phyloP scores from a whole-genome alignment of 2,329 filamentous ascomycete species.

The Neoascochyta sp. region DNA sequence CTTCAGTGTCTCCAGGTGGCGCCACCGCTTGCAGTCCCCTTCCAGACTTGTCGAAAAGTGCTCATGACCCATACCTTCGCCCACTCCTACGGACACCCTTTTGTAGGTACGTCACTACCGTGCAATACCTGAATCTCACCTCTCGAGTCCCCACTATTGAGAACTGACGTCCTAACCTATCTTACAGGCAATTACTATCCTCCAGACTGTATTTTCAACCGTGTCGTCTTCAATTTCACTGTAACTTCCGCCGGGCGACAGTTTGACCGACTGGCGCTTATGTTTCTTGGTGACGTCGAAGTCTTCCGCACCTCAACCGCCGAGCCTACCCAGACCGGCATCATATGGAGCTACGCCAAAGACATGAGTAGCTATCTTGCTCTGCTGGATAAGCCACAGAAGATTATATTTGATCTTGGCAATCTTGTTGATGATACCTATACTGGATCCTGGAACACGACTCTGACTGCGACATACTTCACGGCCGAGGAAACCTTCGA shows the following conservation, averaged over 20 bases:
- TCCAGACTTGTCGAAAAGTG: slow-evolving; percentile 49
- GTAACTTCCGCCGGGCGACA: slow-evolving; percentile 68
- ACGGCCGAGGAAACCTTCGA: slow-evolving; percentile 44
- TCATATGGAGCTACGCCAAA: slow-evolving; percentile 73
- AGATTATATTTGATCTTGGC: slow-evolving; percentile 73
- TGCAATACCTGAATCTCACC: not conserved
- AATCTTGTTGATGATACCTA: slow-evolving; percentile 66
- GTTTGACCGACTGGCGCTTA: slow-evolving; percentile 69
- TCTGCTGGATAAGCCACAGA: slow-evolving; percentile 67
- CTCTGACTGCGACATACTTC: slow-evolving; percentile 70
- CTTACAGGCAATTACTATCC: slow-evolving; percentile 59
- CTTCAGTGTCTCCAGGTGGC: slow-evolving; percentile 68
- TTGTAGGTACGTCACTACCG: slow-evolving; percentile 55
- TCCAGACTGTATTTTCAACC: slow-evolving; percentile 67
- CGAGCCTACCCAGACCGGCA: slow-evolving; percentile 67
- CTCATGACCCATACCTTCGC: slow-evolving; percentile 70
- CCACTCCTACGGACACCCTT: slow-evolving; percentile 69
- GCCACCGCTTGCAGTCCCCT: slow-evolving; percentile 58
- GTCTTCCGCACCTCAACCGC: slow-evolving; percentile 82
- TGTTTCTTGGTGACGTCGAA: slow-evolving; percentile 74
- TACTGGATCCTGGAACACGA: slow-evolving; percentile 70
- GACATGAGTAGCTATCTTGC: slow-evolving; percentile 70
- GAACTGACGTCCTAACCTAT: too few species aligned
- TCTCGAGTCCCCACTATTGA: too few species aligned
- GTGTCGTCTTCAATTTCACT: slow-evolving; percentile 72